phyloP scores from a whole-genome alignment of 306 rosid genomes.

The Lotus japonicus region DNA sequence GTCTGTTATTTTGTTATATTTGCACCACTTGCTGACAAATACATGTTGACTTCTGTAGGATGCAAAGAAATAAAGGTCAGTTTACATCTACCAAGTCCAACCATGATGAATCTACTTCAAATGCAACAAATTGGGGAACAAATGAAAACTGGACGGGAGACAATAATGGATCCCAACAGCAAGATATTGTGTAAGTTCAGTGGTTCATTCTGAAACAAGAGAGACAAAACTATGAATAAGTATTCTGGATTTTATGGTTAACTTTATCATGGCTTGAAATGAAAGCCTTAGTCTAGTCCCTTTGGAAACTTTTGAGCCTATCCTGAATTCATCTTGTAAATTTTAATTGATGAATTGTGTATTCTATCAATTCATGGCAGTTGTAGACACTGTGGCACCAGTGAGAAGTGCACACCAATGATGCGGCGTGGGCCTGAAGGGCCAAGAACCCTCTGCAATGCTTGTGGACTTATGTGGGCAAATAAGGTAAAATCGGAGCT shows the following conservation, averaged over 20 bases:
- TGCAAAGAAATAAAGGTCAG: constrained; percentile 78
- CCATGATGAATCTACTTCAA: constrained; percentile 55
- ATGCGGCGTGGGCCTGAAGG: constrained; percentile 89
- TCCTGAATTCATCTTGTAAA: background rate
- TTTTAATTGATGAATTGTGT: constrained; percentile 3
- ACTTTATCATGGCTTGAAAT: background rate
- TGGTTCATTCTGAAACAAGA: constrained; percentile 10
- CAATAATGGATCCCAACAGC: constrained; percentile 57
- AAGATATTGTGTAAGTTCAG: constrained; percentile 57
- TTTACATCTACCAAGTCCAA: constrained; percentile 65
- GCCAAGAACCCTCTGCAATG: constrained; percentile 79
- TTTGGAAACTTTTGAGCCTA: background rate
- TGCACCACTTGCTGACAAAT: constrained; percentile 6
- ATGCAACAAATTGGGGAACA: constrained; percentile 43
- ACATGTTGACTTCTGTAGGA: constrained; percentile 34
- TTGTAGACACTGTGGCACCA: constrained; percentile 71
- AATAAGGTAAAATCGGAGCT: constrained; percentile 50
- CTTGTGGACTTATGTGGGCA: constrained; percentile 92
- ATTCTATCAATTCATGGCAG: constrained; percentile 29
- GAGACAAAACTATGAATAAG: background rate
- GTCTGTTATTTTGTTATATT: constrained; percentile 13
- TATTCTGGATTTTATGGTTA: background rate
- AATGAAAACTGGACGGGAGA: constrained; percentile 44
- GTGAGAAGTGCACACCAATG: constrained; percentile 69
- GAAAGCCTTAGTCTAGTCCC: background rate